Evolutionary conservation across 2,329 filamentous ascomycete species (phyloP), one percentile per base, ranked within the genome.

Genomic region (Lizonia empirigonia): DNA sequence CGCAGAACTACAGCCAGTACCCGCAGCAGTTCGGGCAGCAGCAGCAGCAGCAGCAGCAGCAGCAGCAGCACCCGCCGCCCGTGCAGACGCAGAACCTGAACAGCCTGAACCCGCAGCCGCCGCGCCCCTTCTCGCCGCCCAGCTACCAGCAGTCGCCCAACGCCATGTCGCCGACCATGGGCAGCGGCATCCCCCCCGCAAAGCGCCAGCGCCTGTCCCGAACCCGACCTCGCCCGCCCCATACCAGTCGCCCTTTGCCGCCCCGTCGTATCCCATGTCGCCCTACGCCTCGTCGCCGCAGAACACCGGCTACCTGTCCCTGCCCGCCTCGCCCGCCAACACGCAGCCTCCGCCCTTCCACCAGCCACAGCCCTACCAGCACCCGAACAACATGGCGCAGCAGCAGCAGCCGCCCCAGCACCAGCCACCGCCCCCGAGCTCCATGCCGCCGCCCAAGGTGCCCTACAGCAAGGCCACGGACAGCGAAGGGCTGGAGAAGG

Each of bases 151-250:
- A 87, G 35, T 81, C 78, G 40, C 77, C 81, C 18, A 78, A 80
- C 24, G 65, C 72, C 68, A 73, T 75, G 68, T 76, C 87, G 74
- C 82, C 69, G 5, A 69, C 62, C 51, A 63, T 61, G 53, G 56
- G 56, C 50, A 58, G 60, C 53, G 62, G 63, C 50, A 62, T 87
- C 39, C 88, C 88, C 39, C 86, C 89, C 13, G 84, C 82, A 52
- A 93, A 94, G 77, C 83, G 89, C 70, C 86, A 82, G 70, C 87
- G 85, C 49, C 76, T 89, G 38, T 90, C 87, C 20, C 87, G 42
- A 86, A 85, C 50, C 70, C 71, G 50, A 82, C 86, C n/a, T 86
- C 88, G 42, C 80, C 70, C 19, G 68, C 88, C 33, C 80, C 70
- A 5, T 71, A 68, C 47, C 66, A 61, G 56, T 71, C 64, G 44